Evolutionary conservation across 768 basidiomycete species (phyloP).

Genomic region (Kwoniella dejecticola): DNA sequence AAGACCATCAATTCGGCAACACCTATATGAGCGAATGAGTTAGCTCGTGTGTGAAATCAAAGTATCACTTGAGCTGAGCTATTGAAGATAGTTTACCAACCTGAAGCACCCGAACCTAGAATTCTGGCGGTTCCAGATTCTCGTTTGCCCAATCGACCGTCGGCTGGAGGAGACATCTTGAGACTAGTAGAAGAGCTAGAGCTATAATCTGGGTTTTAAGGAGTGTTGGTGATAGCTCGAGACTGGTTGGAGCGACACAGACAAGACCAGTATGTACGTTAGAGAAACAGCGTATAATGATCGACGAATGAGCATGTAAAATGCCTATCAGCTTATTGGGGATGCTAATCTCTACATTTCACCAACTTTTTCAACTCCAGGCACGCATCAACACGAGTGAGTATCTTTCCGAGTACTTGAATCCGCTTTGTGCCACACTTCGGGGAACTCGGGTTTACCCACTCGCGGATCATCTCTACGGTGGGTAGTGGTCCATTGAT

Average conservation of each 20-base stretch:
- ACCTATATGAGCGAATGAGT: conserved; percentile 59
- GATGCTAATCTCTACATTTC: background rate
- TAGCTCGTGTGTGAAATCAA: too few species aligned
- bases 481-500: too few species aligned
- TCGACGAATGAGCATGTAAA: too few species aligned
- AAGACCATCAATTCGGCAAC: conserved; percentile 93
- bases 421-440: background rate
- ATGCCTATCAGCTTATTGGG: conserved; percentile 9
- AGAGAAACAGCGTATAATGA: background rate
- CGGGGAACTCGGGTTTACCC: background rate
- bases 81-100: conserved; percentile 60
- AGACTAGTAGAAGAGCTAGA: background rate
- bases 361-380: conserved; percentile 4
- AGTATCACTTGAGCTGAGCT: too few species aligned
- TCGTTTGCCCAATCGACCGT: conserved; percentile 35
- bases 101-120: conserved; percentile 88
- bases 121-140: conserved; percentile 89
- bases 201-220: too few species aligned
- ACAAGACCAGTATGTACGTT: background rate
- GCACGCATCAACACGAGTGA: background rate
- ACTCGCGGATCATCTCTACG: background rate
- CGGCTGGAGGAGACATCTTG: conserved; percentile 52
- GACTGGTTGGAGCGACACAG: too few species aligned
- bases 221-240: too few species aligned
- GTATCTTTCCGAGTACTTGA: background rate